These are phyloP conservation scores for Ascochyta clinopodiicola DNA, from an alignment of 2,329 filamentous ascomycete species.

Conservation along the genomic window DNA sequence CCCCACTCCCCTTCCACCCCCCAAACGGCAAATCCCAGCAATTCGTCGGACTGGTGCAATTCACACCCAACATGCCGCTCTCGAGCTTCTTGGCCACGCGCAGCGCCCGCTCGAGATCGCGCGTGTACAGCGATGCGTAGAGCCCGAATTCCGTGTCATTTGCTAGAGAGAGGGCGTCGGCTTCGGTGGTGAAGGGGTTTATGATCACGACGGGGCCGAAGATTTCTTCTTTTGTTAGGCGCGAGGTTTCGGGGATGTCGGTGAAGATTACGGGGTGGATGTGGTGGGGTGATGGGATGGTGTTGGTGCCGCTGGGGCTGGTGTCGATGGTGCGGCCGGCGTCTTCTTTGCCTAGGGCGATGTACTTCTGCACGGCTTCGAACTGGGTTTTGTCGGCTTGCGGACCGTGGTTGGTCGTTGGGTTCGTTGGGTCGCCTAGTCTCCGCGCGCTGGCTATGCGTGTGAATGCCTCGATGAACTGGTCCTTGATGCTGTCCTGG, in stretches of 20 bases:
- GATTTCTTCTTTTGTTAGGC: conserved; percentile 46
- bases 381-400: conserved; percentile 33
- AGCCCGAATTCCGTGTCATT: conserved; percentile 50
- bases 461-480: conserved; percentile 34
- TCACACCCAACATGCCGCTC: conserved; percentile 46
- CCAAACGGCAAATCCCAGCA: conserved; percentile 37
- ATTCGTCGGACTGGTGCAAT: conserved; percentile 42
- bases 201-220: conserved; percentile 50
- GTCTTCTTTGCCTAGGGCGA: conserved; percentile 51
- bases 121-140: conserved; percentile 48
- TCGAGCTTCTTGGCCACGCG: conserved; percentile 47
- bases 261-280: conserved; percentile 57
- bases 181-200: conserved; percentile 45
- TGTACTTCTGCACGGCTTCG: conserved; percentile 32
- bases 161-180: conserved; percentile 44
- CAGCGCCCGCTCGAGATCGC: conserved; percentile 39
- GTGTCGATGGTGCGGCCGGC: conserved; percentile 48
- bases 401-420: conserved; percentile 31
- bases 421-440: conserved; percentile 27
- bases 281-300: conserved; percentile 48
- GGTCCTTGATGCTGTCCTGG: conserved; percentile 56
- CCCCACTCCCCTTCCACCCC: conserved; percentile 37
- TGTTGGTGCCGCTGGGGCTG: conserved; percentile 29
- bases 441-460: conserved; percentile 20
- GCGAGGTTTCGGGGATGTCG: conserved; percentile 51